Evolutionary conservation across 805 yeast genomes (phyloP).

Genomic region (Metschnikowia matae): DNA sequence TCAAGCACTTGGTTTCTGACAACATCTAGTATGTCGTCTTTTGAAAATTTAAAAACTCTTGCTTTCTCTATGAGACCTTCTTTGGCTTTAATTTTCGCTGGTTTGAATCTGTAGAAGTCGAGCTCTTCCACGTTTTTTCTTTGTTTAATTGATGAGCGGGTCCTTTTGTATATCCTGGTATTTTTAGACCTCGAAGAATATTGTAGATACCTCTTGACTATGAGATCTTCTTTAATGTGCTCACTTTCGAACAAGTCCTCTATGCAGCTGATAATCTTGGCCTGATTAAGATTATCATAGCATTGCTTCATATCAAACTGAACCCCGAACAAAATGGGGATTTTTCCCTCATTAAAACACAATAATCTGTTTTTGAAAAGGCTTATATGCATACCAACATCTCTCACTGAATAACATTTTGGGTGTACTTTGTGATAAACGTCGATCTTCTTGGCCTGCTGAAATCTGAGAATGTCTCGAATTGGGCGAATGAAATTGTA

Average conservation of each 20-base stretch:
- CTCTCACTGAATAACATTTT: constrained; percentile 40
- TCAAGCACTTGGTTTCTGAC: constrained; percentile 51
- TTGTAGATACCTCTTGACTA: constrained; percentile 6
- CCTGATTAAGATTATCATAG: constrained; percentile 65
- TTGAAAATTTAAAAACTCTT: constrained; percentile 34
- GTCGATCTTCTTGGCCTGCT: constrained; percentile 11
- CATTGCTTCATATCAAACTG: constrained; percentile 78
- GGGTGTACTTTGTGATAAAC: constrained; percentile 17
- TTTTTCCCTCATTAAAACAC: constrained; percentile 1
- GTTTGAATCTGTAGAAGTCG: not conserved
- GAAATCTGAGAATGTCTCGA: constrained; percentile 19
- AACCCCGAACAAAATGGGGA: constrained; percentile 45
- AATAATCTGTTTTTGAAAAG: constrained; percentile 30
- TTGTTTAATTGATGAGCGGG: not conserved
- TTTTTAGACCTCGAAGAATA: not conserved
- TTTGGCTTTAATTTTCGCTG: not conserved
- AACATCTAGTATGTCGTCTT: constrained; percentile 42
- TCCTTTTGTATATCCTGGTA: not conserved
- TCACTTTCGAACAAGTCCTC: constrained; percentile 19
- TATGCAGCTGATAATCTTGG: constrained; percentile 34
- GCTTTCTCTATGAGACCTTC: constrained; percentile 26
- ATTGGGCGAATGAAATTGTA: constrained; percentile 44
- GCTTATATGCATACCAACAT: constrained; percentile 39
- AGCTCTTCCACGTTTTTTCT: constrained; percentile 2
- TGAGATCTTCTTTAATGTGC: constrained; percentile 11